phyloP scores from a whole-genome alignment of 1,139 yeast genomes.

The Sugiyamaella pinicola region DNA sequence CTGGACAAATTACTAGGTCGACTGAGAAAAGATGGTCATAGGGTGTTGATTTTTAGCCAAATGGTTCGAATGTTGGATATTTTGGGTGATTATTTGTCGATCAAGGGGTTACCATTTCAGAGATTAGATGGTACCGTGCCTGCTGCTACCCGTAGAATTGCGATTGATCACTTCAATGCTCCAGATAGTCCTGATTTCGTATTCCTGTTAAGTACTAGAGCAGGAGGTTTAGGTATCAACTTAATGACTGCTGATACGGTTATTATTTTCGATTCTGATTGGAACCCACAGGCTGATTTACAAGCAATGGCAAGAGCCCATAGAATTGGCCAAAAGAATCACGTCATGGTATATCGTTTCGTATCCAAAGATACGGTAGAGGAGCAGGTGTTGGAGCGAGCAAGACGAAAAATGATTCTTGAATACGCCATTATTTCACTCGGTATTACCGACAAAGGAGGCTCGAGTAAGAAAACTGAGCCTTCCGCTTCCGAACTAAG shows the following conservation, averaged over 20 bases:
- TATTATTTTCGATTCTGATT: slow-evolving; percentile 94
- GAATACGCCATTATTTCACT: slow-evolving; percentile 96
- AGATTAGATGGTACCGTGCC: slow-evolving; percentile 97
- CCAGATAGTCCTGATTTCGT: slow-evolving; percentile 92
- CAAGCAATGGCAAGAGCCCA: slow-evolving; percentile 99
- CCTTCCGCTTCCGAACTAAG: slow-evolving; percentile 84
- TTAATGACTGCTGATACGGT: slow-evolving; percentile 99
- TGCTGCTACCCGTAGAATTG: slow-evolving; percentile 86
- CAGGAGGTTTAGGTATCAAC: slow-evolving; percentile 98
- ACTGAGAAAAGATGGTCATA: slow-evolving; percentile 87
- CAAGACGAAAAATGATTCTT: slow-evolving; percentile 94
- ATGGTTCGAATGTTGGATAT: slow-evolving; percentile 97
- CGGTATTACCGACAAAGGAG: slow-evolving; percentile 81
- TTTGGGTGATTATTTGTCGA: slow-evolving; percentile 85
- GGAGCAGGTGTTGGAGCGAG: slow-evolving; percentile 94
- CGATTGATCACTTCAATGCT: slow-evolving; percentile 96
- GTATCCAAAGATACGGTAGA: slow-evolving; percentile 97
- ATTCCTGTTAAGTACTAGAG: slow-evolving; percentile 89
- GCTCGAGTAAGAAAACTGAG: slow-evolving; percentile 57
- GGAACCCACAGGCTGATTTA: slow-evolving; percentile 98
- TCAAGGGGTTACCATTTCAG: slow-evolving; percentile 90
- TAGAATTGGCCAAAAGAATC: slow-evolving; percentile 97
- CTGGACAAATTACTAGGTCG: slow-evolving; percentile 85
- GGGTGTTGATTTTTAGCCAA: slow-evolving; percentile 92
- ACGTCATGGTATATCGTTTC: slow-evolving; percentile 94